A percentile compares a stretch with the other conserved stretches of the same genome.
These are phyloP conservation scores for Podaxis sp. DNA, from an alignment of 768 basidiomycete species.

Conservation along the genomic window DNA sequence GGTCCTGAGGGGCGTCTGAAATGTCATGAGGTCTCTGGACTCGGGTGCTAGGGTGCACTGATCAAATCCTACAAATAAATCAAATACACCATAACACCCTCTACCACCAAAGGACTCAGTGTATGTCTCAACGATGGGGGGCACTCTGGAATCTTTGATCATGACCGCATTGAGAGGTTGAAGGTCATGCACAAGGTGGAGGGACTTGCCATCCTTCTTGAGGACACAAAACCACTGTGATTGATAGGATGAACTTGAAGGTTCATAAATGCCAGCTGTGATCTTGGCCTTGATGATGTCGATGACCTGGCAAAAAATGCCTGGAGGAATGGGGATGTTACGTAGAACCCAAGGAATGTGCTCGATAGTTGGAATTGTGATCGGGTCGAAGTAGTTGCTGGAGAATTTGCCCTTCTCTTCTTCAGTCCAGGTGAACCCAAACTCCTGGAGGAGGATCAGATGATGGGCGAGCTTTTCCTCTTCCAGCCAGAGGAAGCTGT, in stretches of 20 bases:
- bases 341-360: constrained; percentile 31
- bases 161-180: constrained; percentile 37
- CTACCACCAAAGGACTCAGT: constrained; percentile 35
- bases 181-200: constrained; percentile 35
- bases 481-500: constrained; percentile 30
- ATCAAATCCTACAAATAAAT: constrained; percentile 32
- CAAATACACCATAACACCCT: constrained; percentile 25
- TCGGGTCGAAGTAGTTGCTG: constrained; percentile 32
- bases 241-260: constrained; percentile 35
- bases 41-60: constrained; percentile 24
- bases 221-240: constrained; percentile 41
- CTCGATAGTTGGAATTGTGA: constrained; percentile 31
- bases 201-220: constrained; percentile 36
- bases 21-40: constrained; percentile 35
- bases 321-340: constrained; percentile 33
- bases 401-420: constrained; percentile 32
- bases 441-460: constrained; percentile 29
- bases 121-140: constrained; percentile 32
- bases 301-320: constrained; percentile 31
- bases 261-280: constrained; percentile 36
- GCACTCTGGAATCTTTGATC: constrained; percentile 34
- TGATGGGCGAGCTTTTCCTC: constrained; percentile 33
- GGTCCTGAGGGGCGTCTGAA: constrained; percentile 35
- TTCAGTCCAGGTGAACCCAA: constrained; percentile 40
- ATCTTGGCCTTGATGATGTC: constrained; percentile 35